Base-by-base conservation (phyloP, 495 filamentous ascomycete genomes). In the Annulohypoxylon bovei region DNA sequence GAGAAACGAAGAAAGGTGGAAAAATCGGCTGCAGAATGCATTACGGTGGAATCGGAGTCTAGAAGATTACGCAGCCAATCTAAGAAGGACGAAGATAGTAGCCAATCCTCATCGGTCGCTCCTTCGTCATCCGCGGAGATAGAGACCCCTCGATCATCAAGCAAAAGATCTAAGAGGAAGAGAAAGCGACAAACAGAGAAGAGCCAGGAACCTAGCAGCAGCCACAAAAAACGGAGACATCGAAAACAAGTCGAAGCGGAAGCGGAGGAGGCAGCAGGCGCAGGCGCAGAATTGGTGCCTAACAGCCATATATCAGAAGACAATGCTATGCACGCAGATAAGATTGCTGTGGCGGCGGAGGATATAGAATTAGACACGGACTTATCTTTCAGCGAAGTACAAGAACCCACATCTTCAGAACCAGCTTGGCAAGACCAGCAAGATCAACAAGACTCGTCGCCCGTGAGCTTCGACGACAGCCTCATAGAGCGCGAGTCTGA, bases 211-310 rank as follows among this genome's bases (percentile, higher is more conserved):
- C 18, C 50, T 18, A 20, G 32, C 25, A 55, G 30, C 58, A 56
- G 61, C 53, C 40, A 60, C 20, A 80, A 76, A 55, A 77, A 77
- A 61, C 73, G 75, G n/a, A 78, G 57, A 47, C 63, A 70, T 55
- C 28, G 60, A 14, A 46, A 62, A 16, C 49, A 68, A 50, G 39
- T 47, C 1, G 62, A 67, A 20, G 49, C 14, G 28, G n/a, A 33
- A 1, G 49, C 11, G 27, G 49, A 22, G n/a, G 27, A 32, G 4
- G 28, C 25, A 52, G 47, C 4, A 52, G 47, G 23, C 11, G 20
- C 44, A 25, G 9, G 11, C 18, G 46, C 25, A 25, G 68, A 71
- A 37, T 25, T 66, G 12, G 50, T 75, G 4, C 55, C 60, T 37
- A 53, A 72, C 44, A 74, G 32, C 27, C 75, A 75, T 27, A 32